Percentiles rank a stretch among this genome's conserved stretches.
Evolutionary conservation across 2,329 filamentous ascomycete genomes (phyloP).

Genomic region (Xylaria sp.): DNA sequence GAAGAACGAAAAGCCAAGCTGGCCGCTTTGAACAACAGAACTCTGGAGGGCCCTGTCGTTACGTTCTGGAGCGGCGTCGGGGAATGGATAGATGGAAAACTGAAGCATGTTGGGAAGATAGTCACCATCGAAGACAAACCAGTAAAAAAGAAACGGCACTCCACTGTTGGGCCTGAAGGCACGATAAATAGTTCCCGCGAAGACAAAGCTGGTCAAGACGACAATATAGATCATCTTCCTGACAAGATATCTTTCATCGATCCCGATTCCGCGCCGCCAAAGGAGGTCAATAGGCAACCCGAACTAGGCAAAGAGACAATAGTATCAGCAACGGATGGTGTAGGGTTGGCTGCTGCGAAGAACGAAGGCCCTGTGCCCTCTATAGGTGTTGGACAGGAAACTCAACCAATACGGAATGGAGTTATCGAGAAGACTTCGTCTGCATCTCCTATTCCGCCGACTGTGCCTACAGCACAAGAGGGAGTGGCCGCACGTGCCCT

Average conservation of each 20-base stretch:
- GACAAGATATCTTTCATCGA: constrained; percentile 31
- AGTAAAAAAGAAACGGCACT: constrained; percentile 61
- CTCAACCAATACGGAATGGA: background rate
- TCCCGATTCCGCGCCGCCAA: constrained; percentile 8
- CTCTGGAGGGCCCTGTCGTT: constrained; percentile 87
- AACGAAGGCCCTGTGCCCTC: constrained; percentile 5
- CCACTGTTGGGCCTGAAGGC: constrained; percentile 42
- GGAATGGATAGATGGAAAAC: constrained; percentile 79
- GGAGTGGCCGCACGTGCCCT: background rate
- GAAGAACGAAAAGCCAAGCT: constrained; percentile 85
- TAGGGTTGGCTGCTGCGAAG: background rate
- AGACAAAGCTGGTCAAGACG: constrained; percentile 39
- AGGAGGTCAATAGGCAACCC: constrained; percentile 23
- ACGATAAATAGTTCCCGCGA: constrained; percentile 37
- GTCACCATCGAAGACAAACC: constrained; percentile 70
- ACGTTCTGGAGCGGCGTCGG: constrained; percentile 94
- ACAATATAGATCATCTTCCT: constrained; percentile 30
- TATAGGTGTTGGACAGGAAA: constrained; percentile 21
- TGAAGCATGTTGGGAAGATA: constrained; percentile 75
- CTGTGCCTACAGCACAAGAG: constrained; percentile 17
- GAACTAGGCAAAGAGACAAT: background rate
- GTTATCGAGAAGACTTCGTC: constrained; percentile 6
- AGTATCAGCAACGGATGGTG: constrained; percentile 1
- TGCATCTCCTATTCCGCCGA: constrained; percentile 2
- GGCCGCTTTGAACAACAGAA: constrained; percentile 86